Conservation (phyloP, 208 protist species). For the Trypanosoma platydactyli region DNA sequence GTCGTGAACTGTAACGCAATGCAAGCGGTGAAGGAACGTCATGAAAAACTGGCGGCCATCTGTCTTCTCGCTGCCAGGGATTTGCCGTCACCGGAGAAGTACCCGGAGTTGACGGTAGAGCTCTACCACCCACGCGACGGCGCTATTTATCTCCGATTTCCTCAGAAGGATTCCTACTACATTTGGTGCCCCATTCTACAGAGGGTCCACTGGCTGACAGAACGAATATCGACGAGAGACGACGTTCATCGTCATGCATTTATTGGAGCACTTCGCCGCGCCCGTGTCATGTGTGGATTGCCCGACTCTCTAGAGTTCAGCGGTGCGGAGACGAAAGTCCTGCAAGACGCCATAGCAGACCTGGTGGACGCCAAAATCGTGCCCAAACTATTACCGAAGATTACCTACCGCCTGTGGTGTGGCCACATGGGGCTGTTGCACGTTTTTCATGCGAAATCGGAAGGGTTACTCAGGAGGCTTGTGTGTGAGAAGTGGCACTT, state of each 20-base stretch:
- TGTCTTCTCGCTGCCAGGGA: not conserved
- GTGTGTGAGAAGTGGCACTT: slow-evolving; percentile 20
- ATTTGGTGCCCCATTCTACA: slow-evolving; percentile 16
- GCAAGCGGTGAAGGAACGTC: slow-evolving; percentile 4
- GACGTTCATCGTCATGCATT: slow-evolving; percentile 18
- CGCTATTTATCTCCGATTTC: slow-evolving; percentile 15
- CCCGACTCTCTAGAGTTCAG: slow-evolving; percentile 16
- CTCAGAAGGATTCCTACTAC: slow-evolving; percentile 14
- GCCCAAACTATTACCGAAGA: slow-evolving; percentile 12
- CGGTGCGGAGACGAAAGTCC: slow-evolving; percentile 7
- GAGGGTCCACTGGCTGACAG: slow-evolving; percentile 13
- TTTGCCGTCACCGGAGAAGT: not conserved
- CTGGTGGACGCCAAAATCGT: slow-evolving; percentile 18
- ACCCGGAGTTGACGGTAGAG: slow-evolving; percentile 17
- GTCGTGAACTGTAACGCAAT: slow-evolving; percentile 13
- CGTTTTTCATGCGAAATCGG: slow-evolving; percentile 7
- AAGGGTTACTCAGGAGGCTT: slow-evolving; percentile 10
- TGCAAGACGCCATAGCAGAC: slow-evolving; percentile 22
- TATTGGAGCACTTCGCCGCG: slow-evolving; percentile 20
- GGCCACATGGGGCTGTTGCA: slow-evolving; percentile 3
- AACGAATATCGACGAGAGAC: slow-evolving; percentile 5
- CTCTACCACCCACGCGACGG: slow-evolving; percentile 12
- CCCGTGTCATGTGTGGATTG: slow-evolving; percentile 20
- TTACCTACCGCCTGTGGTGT: not conserved
- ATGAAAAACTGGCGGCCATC: not conserved